Base-by-base conservation (phyloP, 441 rosid genomes). In the Adansonia grandidieri region DNA sequence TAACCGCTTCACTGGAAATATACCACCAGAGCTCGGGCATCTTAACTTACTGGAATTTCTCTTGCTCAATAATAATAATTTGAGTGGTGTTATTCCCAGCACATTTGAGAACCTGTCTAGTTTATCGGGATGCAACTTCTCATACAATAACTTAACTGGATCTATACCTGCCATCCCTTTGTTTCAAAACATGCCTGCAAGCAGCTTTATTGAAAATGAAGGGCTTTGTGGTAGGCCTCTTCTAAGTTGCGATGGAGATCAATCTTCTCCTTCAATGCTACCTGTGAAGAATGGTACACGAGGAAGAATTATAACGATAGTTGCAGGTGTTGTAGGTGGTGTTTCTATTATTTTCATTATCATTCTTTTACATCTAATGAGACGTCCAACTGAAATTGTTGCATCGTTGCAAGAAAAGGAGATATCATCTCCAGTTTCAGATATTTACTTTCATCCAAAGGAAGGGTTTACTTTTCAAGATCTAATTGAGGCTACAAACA, bases 171-270 rank as follows among this genome's bases (percentile, higher is more conserved):
- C 86, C 0, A 50, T 81, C 22, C 81, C 85, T 0, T 84, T 90
- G 54, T 91, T 93, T 78, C 89, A 88, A 85, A 92, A 87, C 83
- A 96, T 94, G 99, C 87, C 82, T 8, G 70, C 74, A 6, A 87
- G 84, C 63, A 91, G 97, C 82, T 96, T 91, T 76, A 61, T 83
- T 19, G 98, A 91, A 75, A 93, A 96, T 82, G 83, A 77, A 57
- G 97, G 95, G 65, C 95, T 96, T 60, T 96, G 99, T 42, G 98
- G 99, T 15, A 88, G 83, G 45, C 96, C 86, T 67, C 89, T 94
- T 6, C 83, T 85, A 73, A 67, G 80, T 82, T 96, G 99, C 78
- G 80, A 74, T 78, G 73, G 50, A 62, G 82, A 83, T 77, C 65
- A 82, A 22, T 86, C 89, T 77, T 80, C 85, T 14, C 66, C 72